phyloP scores from a whole-genome alignment of 345 rosid genomes.

The Camelina laxa region DNA sequence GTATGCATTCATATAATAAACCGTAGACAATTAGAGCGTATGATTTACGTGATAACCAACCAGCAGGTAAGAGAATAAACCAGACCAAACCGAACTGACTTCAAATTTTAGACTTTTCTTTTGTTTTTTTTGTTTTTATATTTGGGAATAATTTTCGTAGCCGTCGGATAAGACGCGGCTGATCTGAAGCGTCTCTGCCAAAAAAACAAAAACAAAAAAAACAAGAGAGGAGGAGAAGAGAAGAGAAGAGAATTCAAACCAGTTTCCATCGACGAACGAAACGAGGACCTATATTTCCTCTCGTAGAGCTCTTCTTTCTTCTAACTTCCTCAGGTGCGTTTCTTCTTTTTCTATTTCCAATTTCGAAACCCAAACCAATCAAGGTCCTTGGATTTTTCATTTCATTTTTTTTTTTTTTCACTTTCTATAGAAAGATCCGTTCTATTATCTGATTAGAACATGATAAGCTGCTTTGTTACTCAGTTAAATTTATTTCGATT shows the following conservation, averaged over 20 bases:
- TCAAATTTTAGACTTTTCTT: background rate
- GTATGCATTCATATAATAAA: conserved; percentile 4
- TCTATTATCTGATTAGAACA: conserved; percentile 4
- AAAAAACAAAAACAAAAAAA: background rate
- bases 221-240: too few species aligned
- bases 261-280: conserved; percentile 42
- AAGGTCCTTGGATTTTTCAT: background rate
- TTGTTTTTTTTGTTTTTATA: background rate
- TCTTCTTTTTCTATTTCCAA: background rate
- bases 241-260: conserved; percentile 32
- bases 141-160: conserved; percentile 9
- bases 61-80: background rate
- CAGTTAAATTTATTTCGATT: background rate
- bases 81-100: conserved; percentile 22
- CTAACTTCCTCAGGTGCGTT: conserved; percentile 7
- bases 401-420: background rate
- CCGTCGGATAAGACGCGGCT: conserved; percentile 44
- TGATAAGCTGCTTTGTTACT: conserved; percentile 23
- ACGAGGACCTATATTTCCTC: background rate
- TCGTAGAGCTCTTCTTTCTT: conserved; percentile 4
- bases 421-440: conserved; percentile 5
- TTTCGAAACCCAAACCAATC: background rate
- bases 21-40: background rate
- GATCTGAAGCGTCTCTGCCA: conserved; percentile 35
- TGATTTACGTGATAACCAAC: conserved; percentile 1